Evolutionary conservation across 768 basidiomycete genomes (phyloP).

Genomic region (Termitomyces sp.): DNA sequence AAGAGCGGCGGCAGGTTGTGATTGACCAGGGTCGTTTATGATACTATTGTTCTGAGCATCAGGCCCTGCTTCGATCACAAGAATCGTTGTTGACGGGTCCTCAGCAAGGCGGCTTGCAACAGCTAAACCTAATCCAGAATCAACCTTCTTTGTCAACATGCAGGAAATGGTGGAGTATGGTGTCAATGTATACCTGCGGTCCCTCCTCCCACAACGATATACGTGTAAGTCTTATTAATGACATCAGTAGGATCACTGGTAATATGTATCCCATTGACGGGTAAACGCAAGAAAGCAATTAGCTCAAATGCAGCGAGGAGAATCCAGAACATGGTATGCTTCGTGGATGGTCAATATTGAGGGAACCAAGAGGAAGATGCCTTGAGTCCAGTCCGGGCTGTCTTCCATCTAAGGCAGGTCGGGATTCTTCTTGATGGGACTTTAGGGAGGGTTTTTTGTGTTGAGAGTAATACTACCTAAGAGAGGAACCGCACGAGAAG

Average conservation of each 20-base stretch:
- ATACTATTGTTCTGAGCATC: conserved; percentile 9
- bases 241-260: conserved; percentile 6
- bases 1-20: neutral
- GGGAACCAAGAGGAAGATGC: neutral
- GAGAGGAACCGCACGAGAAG: too few relatives aligned
- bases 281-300: neutral
- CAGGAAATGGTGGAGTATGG: neutral
- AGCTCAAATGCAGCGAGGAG: neutral
- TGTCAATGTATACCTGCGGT: conserved; percentile 7
- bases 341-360: neutral
- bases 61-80: conserved; percentile 13
- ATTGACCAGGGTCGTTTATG: conserved; percentile 11
- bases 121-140: conserved; percentile 1
- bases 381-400: neutral
- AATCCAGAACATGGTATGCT: neutral
- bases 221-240: conserved; percentile 7
- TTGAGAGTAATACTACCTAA: too few relatives aligned
- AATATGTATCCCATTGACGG: conserved; percentile 6
- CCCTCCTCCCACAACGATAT: conserved; percentile 10
- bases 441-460: too few relatives aligned
- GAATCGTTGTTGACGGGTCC: neutral
- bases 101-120: conserved; percentile 13
- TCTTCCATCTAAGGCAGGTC: too few relatives aligned
- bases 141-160: neutral
- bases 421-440: too few relatives aligned